These are phyloP conservation scores for Corchorus olitorius DNA, from an alignment of 345 rosid species.

Conservation along the genomic window DNA sequence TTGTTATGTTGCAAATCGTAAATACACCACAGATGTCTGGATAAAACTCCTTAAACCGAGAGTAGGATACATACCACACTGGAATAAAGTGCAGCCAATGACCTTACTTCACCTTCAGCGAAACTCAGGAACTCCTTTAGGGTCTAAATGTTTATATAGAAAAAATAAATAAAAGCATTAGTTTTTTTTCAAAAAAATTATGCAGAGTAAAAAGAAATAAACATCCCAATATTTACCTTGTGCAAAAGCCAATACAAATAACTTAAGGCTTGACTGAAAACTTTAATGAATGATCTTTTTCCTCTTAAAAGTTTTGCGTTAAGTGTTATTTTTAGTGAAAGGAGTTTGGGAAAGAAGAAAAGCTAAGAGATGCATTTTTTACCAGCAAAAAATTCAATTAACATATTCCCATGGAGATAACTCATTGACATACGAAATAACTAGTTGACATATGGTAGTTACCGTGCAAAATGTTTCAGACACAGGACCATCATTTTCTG, in stretches of 20 bases:
- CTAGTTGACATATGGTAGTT: slow-evolving; percentile 20
- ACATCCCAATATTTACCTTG: slow-evolving; percentile 8
- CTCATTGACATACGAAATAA: slow-evolving; percentile 10
- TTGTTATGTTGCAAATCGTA: slow-evolving; percentile 5
- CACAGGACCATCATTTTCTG: slow-evolving; percentile 59
- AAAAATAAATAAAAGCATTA: slow-evolving; percentile 25
- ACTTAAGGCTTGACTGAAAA: not conserved
- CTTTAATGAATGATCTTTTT: slow-evolving; percentile 1
- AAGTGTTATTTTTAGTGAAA: not conserved
- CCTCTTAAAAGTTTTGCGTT: not conserved
- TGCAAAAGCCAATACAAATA: slow-evolving; percentile 3
- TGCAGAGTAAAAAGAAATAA: not conserved
- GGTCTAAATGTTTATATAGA: slow-evolving; percentile 31
- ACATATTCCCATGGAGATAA: slow-evolving; percentile 7
- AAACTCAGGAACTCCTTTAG: slow-evolving; percentile 70
- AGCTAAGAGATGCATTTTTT: slow-evolving; percentile 12
- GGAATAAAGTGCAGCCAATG: slow-evolving; percentile 67
- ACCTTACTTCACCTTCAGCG: slow-evolving; percentile 79
- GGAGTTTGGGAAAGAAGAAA: not conserved
- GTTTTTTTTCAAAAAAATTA: slow-evolving; percentile 2
- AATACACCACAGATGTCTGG: not conserved
- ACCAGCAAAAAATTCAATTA: not conserved
- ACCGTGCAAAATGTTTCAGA: slow-evolving; percentile 67
- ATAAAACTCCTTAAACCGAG: not conserved
- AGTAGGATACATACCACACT: slow-evolving; percentile 53